Evolutionary conservation across 352 stramenopile species (phyloP), one percentile per base, ranked within the genome.

Genomic region (Phytophthora sp.): DNA sequence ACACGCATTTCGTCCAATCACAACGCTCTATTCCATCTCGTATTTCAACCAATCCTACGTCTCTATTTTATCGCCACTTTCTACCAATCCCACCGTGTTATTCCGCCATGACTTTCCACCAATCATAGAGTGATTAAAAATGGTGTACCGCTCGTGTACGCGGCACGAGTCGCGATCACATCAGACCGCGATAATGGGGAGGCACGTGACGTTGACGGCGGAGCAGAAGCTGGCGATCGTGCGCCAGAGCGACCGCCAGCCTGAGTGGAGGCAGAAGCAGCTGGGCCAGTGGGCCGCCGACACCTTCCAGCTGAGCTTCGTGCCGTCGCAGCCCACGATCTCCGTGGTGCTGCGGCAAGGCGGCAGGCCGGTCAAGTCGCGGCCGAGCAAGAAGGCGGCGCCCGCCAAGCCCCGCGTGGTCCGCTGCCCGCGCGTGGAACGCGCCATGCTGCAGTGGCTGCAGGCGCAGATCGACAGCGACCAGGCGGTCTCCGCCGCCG

Each of bases 271-370:
- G 61, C 84, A 94, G 66, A 73, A 65, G 57, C 64, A 88, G 62
- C 62, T 94, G 32, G 78, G 76, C 21, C 66, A 84, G 43, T 94
- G 84, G 84, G 80, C 72, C 8, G 79, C 84, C 27, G 70, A 81
- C 4, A 79, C 77, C 13, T 94, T 91, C 54, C 43, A 67, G 12
- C 61, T 93, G 27, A 26, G 52, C 15, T 70, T 72, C 30, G 71
- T 79, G 62, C 84, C 84, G 56, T 91, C 84, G 62, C 84, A 93
- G 72, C 84, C 84, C 32, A 86, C 82, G 15, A 91, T 93, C 54
- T 91, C 82, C 26, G 66, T 89, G 59, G 79, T 84, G 54, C 74
- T 93, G 52, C 87, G 88, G 28, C 69, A 74, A 32, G 76, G 65
- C 34, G 71, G 82, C 53, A 75, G 74, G 31, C 76, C 84, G 7